Percentiles rank a stretch among this genome's conserved stretches.
These are phyloP conservation scores for slime mould (Dictyostelium discoideum) DNA, from an alignment of 78 protist species.

Conservation along the genomic window dicty_2.7 NC_007088.5:414001-414500, in stretches of 20 bases:
- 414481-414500: slow-evolving; percentile 9
- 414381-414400: neutral
- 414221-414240: neutral
- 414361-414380: neutral
- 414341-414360: neutral
- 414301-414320: neutral
- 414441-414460: neutral
- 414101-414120: slow-evolving; percentile 10
- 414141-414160: slow-evolving; percentile 6
- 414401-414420: too few species aligned
- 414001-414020: slow-evolving; percentile 31
- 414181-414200: neutral
- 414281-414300: neutral
- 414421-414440: neutral
- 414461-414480: neutral
- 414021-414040: neutral
- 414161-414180: neutral
- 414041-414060: neutral
- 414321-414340: neutral
- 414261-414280: neutral
- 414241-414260: neutral
- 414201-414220: neutral
- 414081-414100: neutral
- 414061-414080: slow-evolving; percentile 5
- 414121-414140: neutral